Evolutionary conservation across 495 filamentous ascomycete genomes (phyloP), one percentile per base, ranked within the genome.

Genomic region (Sordaria brevicollis): DNA sequence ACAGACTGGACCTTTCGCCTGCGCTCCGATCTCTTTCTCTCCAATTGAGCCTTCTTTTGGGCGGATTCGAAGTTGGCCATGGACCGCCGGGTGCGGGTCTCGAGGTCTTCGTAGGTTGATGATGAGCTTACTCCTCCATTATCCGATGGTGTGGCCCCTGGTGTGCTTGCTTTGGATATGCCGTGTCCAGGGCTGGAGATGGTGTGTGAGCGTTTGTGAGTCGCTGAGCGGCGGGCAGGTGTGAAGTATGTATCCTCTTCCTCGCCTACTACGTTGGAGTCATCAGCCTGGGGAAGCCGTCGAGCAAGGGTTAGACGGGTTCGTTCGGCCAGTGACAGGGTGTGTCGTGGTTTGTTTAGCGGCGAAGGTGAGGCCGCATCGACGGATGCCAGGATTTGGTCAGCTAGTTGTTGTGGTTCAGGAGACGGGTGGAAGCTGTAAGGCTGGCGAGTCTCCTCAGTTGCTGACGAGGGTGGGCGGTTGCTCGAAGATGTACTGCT

Each of bases 31-130:
- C 71, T 87, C 81, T 72, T 86, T 86, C 78, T 87, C 77, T 87
- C 73, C 76, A 92, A 21, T 79, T 86, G 76, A 71, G 87, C 83
- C 75, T 84, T 83, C 73, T 85, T 80, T 66, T 80, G 71, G 71
- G 81, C 82, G 5, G 83, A 75, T 41, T 86, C 86, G 70, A 83
- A 86, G 10, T 83, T 83, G 17, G 89, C 91, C 89, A 97, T 94
- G 73, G 90, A 93, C 72, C 89, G 87, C n/a, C 92, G 85, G 1
- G 93, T 96, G 38, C 93, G 89, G 67, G 93, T 88, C 35, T 88
- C 81, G 17, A 97, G 85, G 70, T 83, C 82, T 73, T 83, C 77
- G 67, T 79, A 77, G 68, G 41, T 36, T 34, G 67, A n/a, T 25
- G 67, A n/a, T 25, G 39, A 38, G 25, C 57, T n/a, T 21, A n/a